Percentiles rank a stretch among this genome's conserved stretches.
Evolutionary conservation across 2,329 filamentous ascomycete species (phyloP).

Genomic region (Aureobasidium sp.): DNA sequence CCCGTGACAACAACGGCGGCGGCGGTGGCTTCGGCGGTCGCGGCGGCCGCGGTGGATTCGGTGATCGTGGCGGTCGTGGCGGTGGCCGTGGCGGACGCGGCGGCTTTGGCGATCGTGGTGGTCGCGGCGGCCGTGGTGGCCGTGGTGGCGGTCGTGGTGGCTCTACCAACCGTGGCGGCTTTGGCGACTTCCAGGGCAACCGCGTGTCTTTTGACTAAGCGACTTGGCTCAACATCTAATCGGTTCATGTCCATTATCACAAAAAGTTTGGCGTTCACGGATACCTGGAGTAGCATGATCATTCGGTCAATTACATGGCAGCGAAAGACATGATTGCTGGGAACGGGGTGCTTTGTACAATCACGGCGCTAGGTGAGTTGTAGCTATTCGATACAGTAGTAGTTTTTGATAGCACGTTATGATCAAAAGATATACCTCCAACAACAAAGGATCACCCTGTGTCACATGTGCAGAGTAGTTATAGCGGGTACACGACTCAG

Average conservation of each 20-base stretch:
- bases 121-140: slow-evolving; percentile 41
- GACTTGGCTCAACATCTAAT: background rate
- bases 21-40: slow-evolving; percentile 36
- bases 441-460: background rate
- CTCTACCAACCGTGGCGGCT: slow-evolving; percentile 46
- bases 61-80: slow-evolving; percentile 46
- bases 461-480: background rate
- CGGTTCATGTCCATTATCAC: background rate
- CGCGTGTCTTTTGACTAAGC: slow-evolving; percentile 2
- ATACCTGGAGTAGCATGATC: slow-evolving; percentile 11
- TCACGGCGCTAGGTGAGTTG: slow-evolving; percentile 10
- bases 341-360: slow-evolving; percentile 3
- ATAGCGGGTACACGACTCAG: background rate
- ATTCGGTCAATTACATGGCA: slow-evolving; percentile 1
- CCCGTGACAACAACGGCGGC: slow-evolving; percentile 37
- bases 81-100: slow-evolving; percentile 43
- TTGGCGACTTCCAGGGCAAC: slow-evolving; percentile 66
- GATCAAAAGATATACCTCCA: slow-evolving; percentile 9
- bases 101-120: slow-evolving; percentile 47
- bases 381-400: slow-evolving; percentile 11
- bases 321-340: slow-evolving; percentile 5
- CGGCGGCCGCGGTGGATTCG: slow-evolving; percentile 35
- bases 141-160: slow-evolving; percentile 42
- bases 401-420: slow-evolving; percentile 6
- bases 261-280: slow-evolving; percentile 15